Conservation (phyloP, 257 asterid genomes). For the Solanum paucissectum region DNA sequence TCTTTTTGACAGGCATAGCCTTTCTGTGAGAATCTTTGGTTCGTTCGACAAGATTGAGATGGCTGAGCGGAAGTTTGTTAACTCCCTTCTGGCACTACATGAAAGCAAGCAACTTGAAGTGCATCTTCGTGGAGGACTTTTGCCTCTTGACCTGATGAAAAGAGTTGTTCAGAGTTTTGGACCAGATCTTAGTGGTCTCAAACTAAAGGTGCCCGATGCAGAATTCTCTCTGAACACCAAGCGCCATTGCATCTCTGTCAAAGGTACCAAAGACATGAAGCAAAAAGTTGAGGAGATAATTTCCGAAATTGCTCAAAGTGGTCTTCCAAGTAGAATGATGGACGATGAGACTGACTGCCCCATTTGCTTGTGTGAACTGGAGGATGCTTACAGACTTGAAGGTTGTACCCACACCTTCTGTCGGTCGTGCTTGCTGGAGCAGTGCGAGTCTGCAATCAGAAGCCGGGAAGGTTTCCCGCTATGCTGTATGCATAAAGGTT, state of each 20-base stretch:
- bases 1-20: slow-evolving; percentile 52
- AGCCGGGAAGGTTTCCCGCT: slow-evolving; percentile 55
- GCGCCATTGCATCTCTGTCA: slow-evolving; percentile 49
- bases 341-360: slow-evolving; percentile 40
- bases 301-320: slow-evolving; percentile 32
- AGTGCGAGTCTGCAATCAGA: slow-evolving; percentile 61
- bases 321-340: slow-evolving; percentile 9
- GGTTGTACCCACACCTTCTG: slow-evolving; percentile 61
- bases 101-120: slow-evolving; percentile 73
- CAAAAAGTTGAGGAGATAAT: slow-evolving; percentile 52
- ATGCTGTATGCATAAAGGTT: slow-evolving; percentile 35
- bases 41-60: slow-evolving; percentile 27
- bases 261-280: slow-evolving; percentile 54
- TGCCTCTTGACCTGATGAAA: slow-evolving; percentile 90
- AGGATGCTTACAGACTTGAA: slow-evolving; percentile 57
- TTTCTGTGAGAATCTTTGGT: slow-evolving; percentile 55
- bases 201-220: slow-evolving; percentile 53
- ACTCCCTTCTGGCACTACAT: slow-evolving; percentile 38
- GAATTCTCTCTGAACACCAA: slow-evolving; percentile 43
- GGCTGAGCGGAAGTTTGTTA: slow-evolving; percentile 41
- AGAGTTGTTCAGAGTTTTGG: slow-evolving; percentile 67
- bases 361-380: slow-evolving; percentile 78
- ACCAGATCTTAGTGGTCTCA: slow-evolving; percentile 68
- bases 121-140: slow-evolving; percentile 50
- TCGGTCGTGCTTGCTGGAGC: slow-evolving; percentile 68